Percentiles rank a stretch among this genome's conserved stretches.
Conservation (phyloP, 2,329 filamentous ascomycete genomes). For the Scolecobasidium constrictum region DNA sequence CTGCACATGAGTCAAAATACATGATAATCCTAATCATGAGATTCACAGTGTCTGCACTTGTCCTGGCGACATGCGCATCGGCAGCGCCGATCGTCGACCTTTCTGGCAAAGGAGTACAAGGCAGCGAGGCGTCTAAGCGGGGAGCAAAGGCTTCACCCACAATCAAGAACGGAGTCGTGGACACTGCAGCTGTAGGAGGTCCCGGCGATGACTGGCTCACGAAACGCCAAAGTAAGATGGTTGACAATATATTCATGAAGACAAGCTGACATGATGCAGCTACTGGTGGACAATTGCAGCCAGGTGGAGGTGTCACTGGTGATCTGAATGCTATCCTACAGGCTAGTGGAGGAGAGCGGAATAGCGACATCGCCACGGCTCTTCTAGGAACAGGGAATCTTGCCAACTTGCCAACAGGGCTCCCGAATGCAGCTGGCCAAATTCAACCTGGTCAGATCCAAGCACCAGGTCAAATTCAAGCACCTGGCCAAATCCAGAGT, state of each 20-base stretch:
- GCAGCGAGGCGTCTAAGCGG: background rate
- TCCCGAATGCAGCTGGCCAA: no score
- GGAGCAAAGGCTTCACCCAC: no score
- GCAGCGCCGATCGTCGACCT: background rate
- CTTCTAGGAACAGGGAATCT: background rate
- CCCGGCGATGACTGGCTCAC: background rate
- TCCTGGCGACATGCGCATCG: background rate
- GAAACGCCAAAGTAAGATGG: background rate
- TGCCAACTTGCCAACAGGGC: background rate
- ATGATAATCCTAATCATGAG: background rate
- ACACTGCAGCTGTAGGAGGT: background rate
- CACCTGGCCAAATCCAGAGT: no score
- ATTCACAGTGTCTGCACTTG: background rate
- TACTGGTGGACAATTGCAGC: background rate
- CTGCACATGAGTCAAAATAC: background rate
- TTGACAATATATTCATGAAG: no score
- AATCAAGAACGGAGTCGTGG: no score
- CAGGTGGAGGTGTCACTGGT: background rate
- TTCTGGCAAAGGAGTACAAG: background rate
- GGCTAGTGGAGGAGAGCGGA: background rate
- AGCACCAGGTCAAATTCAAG: no score
- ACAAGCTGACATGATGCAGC: no score
- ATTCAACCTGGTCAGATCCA: no score
- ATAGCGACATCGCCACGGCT: no score
- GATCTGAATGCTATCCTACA: background rate